phyloP scores from a whole-genome alignment of 2,329 filamentous ascomycete species.

The Dactylellina haptotyla region DNA sequence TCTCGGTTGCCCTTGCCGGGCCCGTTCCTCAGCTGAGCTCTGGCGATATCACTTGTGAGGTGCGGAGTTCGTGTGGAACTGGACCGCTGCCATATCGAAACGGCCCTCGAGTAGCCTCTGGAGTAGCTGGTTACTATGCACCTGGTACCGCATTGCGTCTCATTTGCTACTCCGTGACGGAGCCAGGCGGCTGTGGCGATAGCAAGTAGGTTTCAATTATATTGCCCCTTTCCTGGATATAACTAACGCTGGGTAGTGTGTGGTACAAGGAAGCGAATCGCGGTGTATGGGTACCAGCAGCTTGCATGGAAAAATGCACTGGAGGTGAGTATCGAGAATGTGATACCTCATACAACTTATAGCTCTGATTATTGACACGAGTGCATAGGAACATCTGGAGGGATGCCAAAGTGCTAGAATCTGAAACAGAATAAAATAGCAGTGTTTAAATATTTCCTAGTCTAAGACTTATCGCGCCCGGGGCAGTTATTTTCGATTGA shows the following conservation, averaged over 20 bases:
- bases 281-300: not conserved
- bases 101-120: not conserved
- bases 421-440: too few species aligned
- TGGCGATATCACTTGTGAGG: not conserved
- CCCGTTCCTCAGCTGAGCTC: not conserved
- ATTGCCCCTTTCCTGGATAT: not conserved
- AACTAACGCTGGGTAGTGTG: not conserved
- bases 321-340: not conserved
- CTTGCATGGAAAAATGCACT: slow-evolving; percentile 3
- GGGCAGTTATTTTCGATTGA: too few species aligned
- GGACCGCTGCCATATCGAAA: slow-evolving; percentile 1
- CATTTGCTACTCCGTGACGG: slow-evolving; percentile 4
- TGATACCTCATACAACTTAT: not conserved
- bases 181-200: slow-evolving; percentile 13
- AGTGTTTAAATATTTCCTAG: too few species aligned
- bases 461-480: too few species aligned
- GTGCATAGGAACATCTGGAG: not conserved
- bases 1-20: not conserved
- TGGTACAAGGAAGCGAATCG: slow-evolving; percentile 9
- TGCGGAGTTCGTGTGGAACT: not conserved
- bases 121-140: slow-evolving; percentile 1
- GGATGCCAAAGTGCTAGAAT: slow-evolving; percentile 1
- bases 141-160: not conserved
- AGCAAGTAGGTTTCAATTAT: slow-evolving; percentile 8
- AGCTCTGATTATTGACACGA: not conserved